phyloP scores from a whole-genome alignment of 2,329 filamentous ascomycete species.

The Diaporthe ilicicola region DNA sequence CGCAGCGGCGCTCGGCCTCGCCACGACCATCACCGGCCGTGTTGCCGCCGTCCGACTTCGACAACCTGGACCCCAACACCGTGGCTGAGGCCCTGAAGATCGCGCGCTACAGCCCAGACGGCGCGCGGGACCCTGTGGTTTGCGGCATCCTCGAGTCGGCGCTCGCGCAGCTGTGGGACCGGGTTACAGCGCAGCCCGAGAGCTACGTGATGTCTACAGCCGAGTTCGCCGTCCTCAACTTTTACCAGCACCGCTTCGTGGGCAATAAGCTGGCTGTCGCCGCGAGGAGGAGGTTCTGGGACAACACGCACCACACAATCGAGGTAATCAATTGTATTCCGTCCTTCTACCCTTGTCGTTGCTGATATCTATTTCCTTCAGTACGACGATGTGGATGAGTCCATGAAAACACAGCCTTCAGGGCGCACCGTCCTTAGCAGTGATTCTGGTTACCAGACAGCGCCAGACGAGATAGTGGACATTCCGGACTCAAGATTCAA shows the following conservation, averaged over 20 bases:
- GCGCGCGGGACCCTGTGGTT: slow-evolving; percentile 68
- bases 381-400: no score
- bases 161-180: slow-evolving; percentile 71
- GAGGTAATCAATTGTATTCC: no score
- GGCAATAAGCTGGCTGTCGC: slow-evolving; percentile 56
- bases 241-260: slow-evolving; percentile 74
- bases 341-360: no score
- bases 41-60: slow-evolving; percentile 27
- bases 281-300: slow-evolving; percentile 63
- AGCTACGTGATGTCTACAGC: slow-evolving; percentile 78
- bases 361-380: no score
- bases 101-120: slow-evolving; percentile 77
- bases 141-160: slow-evolving; percentile 71
- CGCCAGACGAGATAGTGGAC: no score
- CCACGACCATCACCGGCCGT: slow-evolving; percentile 32
- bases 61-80: slow-evolving; percentile 28
- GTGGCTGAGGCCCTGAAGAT: slow-evolving; percentile 77
- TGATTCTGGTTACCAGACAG: no score
- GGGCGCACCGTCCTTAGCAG: no score
- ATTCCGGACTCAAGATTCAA: no score
- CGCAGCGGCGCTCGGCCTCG: slow-evolving; percentile 17
- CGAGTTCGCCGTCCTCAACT: slow-evolving; percentile 90
- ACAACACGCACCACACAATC: slow-evolving; percentile 51
- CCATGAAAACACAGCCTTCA: no score
- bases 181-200: slow-evolving; percentile 69